Evolutionary conservation across 2,329 filamentous ascomycete species (phyloP), one percentile per base, ranked within the genome.

Genomic region (Calonectria pteridis): DNA sequence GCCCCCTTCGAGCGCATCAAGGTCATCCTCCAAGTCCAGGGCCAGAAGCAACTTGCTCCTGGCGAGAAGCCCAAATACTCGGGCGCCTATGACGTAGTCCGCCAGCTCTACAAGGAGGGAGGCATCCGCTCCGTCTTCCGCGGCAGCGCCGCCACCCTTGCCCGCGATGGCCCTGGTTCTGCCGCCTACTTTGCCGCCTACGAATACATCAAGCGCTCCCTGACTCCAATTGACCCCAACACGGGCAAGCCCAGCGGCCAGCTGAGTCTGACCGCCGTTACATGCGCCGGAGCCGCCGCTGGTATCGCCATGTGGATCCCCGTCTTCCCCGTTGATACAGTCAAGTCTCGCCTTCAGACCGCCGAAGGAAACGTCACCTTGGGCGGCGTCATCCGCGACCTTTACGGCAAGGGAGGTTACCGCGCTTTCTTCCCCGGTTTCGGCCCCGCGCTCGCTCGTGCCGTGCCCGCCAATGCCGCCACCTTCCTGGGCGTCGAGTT

Each of bases 291-390:
- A 80, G 97, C 94, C 76, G 94, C 93, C 5, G 97, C 97, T 0
- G 97, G 97, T 82, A 91, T 99, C 31, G 97, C 97, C 76, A 99
- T 99, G 97, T 99, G 97, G 97, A 97, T 98, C 78, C 96, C 97
- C 68, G 96, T 99, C 51, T 99, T 99, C 91, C 97, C 97, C 28
- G 91, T 99, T 77, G 97, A 99, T 83, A 99, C 97, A 0, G 93
- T 99, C 87, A 99, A 99, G 91, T 96, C 93, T 76, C 90, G 96
- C 46, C 87, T 99, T 83, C 97, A 99, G 89, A 98, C 95, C 53
- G 95, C 95, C 51, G 94, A 97, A 82, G 95, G 95, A 63, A 93
- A 93, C 78, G 93, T 95, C 64, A 95, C 94, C 0, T 91, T 99
- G 66, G 90, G 92, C 20, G 93, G 94, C 10, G 95, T 97, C 37